These are phyloP conservation scores for Fusarium brevicatenulatum DNA, from an alignment of 2,329 filamentous ascomycete genomes.

Conservation along the genomic window DNA sequence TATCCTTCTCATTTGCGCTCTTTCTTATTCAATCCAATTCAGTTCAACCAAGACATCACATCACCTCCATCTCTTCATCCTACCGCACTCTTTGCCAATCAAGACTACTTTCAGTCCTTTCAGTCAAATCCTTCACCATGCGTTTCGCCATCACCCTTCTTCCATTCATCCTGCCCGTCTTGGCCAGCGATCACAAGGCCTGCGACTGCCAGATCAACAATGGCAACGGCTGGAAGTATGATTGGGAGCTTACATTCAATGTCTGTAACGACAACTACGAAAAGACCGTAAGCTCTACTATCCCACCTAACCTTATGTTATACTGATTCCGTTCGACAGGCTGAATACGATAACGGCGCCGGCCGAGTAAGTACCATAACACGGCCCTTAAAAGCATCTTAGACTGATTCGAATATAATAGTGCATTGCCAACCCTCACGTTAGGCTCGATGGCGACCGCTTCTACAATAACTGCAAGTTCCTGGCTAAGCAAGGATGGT, in stretches of 20 bases:
- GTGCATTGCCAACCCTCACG: not conserved
- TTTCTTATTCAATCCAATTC: not conserved
- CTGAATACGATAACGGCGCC: not conserved
- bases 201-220: no score
- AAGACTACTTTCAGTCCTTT: not conserved
- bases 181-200: no score
- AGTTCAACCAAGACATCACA: not conserved
- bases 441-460: not conserved
- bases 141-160: not conserved
- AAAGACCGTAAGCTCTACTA: not conserved
- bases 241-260: no score
- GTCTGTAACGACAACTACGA: not conserved
- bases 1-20: not conserved
- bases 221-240: no score
- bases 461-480: not conserved
- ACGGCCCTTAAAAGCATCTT: not conserved
- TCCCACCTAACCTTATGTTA: rapidly evolving
- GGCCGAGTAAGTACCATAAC: not conserved
- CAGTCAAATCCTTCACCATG: not conserved
- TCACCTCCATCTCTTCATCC: not conserved
- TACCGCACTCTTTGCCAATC: not conserved
- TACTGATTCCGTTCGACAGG: not conserved
- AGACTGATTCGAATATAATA: rapidly evolving
- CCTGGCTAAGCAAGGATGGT: not conserved
- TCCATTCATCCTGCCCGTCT: not conserved